Evolutionary conservation across 2,329 filamentous ascomycete genomes (phyloP).

Genomic region (Ceratocystis colombiana): DNA sequence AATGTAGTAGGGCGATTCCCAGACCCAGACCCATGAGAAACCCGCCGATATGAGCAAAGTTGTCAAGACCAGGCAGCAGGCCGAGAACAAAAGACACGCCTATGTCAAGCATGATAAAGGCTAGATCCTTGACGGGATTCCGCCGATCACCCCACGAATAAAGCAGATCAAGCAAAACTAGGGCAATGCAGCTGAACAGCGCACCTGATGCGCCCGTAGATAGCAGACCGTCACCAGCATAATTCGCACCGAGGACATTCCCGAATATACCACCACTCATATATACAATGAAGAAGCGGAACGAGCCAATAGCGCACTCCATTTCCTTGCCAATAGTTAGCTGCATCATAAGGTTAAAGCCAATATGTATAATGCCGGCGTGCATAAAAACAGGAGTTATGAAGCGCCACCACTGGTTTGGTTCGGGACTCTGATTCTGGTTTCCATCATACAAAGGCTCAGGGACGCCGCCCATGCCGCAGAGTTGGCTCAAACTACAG

Average conservation of each 20-base stretch:
- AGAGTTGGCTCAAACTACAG: slow-evolving; percentile 70
- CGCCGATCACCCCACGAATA: slow-evolving; percentile 81
- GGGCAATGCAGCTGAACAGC: slow-evolving; percentile 82
- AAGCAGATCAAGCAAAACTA: slow-evolving; percentile 77
- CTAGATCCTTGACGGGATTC: slow-evolving; percentile 70
- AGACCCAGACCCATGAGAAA: slow-evolving; percentile 85
- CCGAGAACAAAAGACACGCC: slow-evolving; percentile 85
- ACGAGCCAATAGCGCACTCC: slow-evolving; percentile 76
- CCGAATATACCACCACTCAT: slow-evolving; percentile 88
- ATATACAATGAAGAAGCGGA: slow-evolving; percentile 85
- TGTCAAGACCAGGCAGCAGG: slow-evolving; percentile 83
- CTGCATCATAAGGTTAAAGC: slow-evolving; percentile 88
- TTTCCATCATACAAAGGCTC: slow-evolving; percentile 52
- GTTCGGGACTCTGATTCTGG: slow-evolving; percentile 46
- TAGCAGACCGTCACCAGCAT: slow-evolving; percentile 67
- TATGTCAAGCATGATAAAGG: slow-evolving; percentile 77
- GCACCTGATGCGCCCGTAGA: slow-evolving; percentile 84
- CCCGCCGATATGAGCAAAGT: slow-evolving; percentile 94
- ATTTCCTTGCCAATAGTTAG: slow-evolving; percentile 84
- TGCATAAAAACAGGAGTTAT: slow-evolving; percentile 94
- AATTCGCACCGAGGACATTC: slow-evolving; percentile 90
- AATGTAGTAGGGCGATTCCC: slow-evolving; percentile 79
- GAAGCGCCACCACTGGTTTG: slow-evolving; percentile 95
- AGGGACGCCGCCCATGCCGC: slow-evolving; percentile 69
- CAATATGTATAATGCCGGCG: slow-evolving; percentile 86